Evolutionary conservation across 2,329 filamentous ascomycete species (phyloP).

Genomic region (Xylariaceae sp.): DNA sequence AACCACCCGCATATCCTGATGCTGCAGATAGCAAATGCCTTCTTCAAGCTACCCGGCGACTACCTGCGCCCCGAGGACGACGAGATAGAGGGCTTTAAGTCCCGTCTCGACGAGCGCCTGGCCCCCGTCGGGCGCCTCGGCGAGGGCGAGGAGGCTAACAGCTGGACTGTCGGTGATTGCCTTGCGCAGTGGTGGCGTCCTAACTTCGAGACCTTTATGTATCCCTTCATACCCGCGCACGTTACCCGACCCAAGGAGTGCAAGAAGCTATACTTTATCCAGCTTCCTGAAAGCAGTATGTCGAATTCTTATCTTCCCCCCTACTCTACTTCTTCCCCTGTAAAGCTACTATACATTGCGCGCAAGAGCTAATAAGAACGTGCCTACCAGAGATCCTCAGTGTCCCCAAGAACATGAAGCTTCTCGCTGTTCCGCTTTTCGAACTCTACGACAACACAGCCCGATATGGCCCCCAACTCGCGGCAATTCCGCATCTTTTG

Average conservation of each 20-base stretch:
- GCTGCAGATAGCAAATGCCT: slow-evolving; percentile 98
- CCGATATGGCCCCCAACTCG: slow-evolving; percentile 91
- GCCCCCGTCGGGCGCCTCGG: slow-evolving; percentile 86
- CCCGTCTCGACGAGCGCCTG: slow-evolving; percentile 84
- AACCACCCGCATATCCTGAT: slow-evolving; percentile 98
- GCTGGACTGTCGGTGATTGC: slow-evolving; percentile 94
- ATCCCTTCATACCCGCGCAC: slow-evolving; percentile 94
- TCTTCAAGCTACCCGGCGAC: slow-evolving; percentile 97
- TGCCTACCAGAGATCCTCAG: slow-evolving; percentile 72
- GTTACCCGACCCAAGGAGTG: slow-evolving; percentile 96
- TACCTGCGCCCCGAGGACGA: slow-evolving; percentile 87
- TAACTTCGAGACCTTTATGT: slow-evolving; percentile 99
- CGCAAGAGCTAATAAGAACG: background rate
- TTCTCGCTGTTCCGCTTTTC: slow-evolving; percentile 92
- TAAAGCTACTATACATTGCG: slow-evolving; percentile 13
- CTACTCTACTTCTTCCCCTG: background rate
- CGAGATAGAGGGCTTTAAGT: slow-evolving; percentile 92
- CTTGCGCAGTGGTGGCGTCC: slow-evolving; percentile 98
- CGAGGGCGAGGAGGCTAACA: slow-evolving; percentile 76
- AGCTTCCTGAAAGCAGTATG: slow-evolving; percentile 85
- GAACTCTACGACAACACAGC: slow-evolving; percentile 97
- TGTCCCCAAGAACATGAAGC: slow-evolving; percentile 99
- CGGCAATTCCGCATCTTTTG: slow-evolving; percentile 90
- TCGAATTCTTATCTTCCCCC: slow-evolving; percentile 7
- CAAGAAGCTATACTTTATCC: slow-evolving; percentile 98